Conservation (phyloP, 495 filamentous ascomycete species). For the Daldinia concentrica region DNA sequence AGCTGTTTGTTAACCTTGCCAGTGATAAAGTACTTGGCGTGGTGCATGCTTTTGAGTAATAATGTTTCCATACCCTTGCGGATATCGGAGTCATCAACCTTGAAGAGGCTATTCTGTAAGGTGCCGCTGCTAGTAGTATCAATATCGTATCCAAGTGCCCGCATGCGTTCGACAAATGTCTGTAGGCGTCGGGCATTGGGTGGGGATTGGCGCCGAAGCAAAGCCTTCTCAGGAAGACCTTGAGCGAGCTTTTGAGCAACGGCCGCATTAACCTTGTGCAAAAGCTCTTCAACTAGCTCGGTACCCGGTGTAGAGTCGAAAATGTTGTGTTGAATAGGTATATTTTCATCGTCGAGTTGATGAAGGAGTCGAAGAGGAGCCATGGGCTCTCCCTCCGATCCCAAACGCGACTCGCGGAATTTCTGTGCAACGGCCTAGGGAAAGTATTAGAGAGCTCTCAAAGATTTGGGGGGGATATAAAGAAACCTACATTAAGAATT, state of each 20-base stretch:
- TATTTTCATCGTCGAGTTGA: constrained; percentile 97
- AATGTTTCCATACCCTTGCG: constrained; percentile 98
- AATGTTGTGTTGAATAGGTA: constrained; percentile 94
- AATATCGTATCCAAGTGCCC: constrained; percentile 84
- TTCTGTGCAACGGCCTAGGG: constrained; percentile 77
- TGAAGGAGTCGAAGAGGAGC: constrained; percentile 88
- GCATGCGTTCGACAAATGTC: constrained; percentile 92
- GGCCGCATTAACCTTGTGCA: constrained; percentile 87
- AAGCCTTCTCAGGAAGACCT: constrained; percentile 88
- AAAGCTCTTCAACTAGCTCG: constrained; percentile 93
- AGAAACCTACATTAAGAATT: constrained; percentile 73
- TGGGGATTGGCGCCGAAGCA: constrained; percentile 84
- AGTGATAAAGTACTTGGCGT: constrained; percentile 92
- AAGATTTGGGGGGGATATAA: neutral
- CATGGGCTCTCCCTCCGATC: constrained; percentile 77
- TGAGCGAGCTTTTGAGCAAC: constrained; percentile 84
- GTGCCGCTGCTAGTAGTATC: constrained; percentile 89
- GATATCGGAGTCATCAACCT: constrained; percentile 83
- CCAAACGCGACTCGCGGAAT: constrained; percentile 86
- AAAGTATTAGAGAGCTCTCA: constrained; percentile 42
- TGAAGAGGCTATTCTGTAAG: constrained; percentile 92
- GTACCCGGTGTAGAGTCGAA: constrained; percentile 90
- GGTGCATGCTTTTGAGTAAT: constrained; percentile 90
- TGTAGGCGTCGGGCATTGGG: constrained; percentile 89
- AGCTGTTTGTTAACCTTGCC: constrained; percentile 76